These are phyloP conservation scores for Radiomyces spectabilis DNA, from an alignment of 192 early-diverging fungal species.

Conservation along the genomic window DNA sequence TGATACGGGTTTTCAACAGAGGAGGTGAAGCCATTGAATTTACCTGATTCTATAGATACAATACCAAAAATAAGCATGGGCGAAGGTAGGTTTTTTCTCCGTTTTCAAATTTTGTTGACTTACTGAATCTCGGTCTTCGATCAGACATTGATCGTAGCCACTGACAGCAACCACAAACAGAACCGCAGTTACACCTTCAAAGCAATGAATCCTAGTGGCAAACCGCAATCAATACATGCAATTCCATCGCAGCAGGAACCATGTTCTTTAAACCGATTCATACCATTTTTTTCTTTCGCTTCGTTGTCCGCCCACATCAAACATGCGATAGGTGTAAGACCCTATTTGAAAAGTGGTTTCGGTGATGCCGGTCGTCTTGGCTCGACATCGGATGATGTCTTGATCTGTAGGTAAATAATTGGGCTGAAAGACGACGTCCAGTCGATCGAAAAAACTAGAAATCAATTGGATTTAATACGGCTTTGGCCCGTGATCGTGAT, in stretches of 20 bases:
- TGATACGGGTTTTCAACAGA: too few species aligned
- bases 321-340: conserved; percentile 42
- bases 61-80: background rate
- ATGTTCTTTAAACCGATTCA: background rate
- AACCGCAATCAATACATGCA: background rate
- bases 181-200: conserved; percentile 45
- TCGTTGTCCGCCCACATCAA: conserved; percentile 52
- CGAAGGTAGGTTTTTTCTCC: background rate
- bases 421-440: conserved; percentile 35
- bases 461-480: too few species aligned
- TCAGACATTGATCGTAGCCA: conserved; percentile 48
- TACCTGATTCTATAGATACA: conserved; percentile 3
- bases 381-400: conserved; percentile 44
- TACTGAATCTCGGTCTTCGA: conserved; percentile 41
- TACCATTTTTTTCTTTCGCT: conserved; percentile 46
- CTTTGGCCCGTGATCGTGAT: too few species aligned
- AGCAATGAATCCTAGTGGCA: conserved; percentile 27
- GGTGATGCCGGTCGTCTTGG: conserved; percentile 53
- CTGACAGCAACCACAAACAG: conserved; percentile 48
- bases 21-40: too few species aligned
- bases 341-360: conserved; percentile 43
- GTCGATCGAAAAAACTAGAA: conserved; percentile 38
- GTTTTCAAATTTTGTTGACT: background rate
- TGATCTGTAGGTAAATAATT: conserved; percentile 42
- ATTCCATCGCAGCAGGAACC: background rate